phyloP scores from a whole-genome alignment of 371 early-diverging fungal species.

The Mucor irregularis region DNA sequence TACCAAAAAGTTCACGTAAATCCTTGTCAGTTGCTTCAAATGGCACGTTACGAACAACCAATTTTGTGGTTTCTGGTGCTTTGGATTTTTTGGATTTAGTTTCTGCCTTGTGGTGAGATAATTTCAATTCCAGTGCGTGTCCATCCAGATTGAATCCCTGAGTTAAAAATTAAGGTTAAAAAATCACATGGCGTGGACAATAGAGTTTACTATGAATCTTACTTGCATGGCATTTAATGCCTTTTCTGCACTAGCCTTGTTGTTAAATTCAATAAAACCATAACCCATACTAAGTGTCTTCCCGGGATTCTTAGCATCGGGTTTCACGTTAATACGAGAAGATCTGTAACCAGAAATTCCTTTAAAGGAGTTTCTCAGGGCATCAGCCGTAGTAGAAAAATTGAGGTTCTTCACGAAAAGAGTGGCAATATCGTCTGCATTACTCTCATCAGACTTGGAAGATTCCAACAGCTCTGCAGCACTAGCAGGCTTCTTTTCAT shows the following conservation, averaged over 20 bases:
- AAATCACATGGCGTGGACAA: not conserved
- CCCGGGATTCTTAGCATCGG: constrained; percentile 76
- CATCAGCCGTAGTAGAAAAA: constrained; percentile 83
- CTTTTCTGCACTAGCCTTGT: constrained; percentile 73
- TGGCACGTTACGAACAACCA: constrained; percentile 97
- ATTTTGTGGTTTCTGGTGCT: constrained; percentile 68
- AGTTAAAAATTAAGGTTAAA: not conserved
- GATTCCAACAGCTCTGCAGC: constrained; percentile 47
- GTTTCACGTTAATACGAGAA: constrained; percentile 78
- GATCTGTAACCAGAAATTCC: constrained; percentile 74
- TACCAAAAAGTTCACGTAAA: constrained; percentile 85
- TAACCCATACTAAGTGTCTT: constrained; percentile 92
- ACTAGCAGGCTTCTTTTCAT: constrained; percentile 29
- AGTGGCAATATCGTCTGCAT: constrained; percentile 63
- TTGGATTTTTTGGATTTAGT: constrained; percentile 32
- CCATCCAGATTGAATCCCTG: constrained; percentile 80
- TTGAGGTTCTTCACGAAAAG: constrained; percentile 94
- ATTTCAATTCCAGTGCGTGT: constrained; percentile 83
- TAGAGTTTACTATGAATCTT: too few relatives aligned
- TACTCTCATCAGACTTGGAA: constrained; percentile 34
- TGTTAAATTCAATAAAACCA: constrained; percentile 93
- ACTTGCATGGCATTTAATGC: constrained; percentile 84
- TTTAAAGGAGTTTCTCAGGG: constrained; percentile 69
- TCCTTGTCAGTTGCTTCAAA: constrained; percentile 98
- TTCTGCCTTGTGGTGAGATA: constrained; percentile 67